Base-by-base conservation (phyloP, 805 yeast genomes). In the Myxozyma mucilagina region DNA sequence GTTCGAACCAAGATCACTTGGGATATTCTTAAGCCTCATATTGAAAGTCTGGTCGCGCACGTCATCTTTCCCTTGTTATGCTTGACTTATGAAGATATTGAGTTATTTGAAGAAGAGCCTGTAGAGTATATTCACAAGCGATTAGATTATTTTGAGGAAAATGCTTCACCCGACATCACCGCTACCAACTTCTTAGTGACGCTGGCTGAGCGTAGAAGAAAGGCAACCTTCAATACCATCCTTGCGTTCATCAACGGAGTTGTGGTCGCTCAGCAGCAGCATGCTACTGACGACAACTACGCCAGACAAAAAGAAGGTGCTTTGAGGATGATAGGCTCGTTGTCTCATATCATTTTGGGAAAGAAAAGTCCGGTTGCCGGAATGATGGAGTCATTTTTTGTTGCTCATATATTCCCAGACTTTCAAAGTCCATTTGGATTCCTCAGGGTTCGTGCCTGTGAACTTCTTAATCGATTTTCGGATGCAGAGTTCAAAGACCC, bases 51-150 rank as follows among this genome's bases (percentile, higher is more conserved):
- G 31, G 76, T 93, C 39, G 76, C 85, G 11, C 90, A 87, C 67
- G 84, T 93, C 57, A 80, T 93, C 9, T 87, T 82, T 74, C 96
- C 96, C 1, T 75, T 87, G 59, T 74, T 93, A 59, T 83, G 91
- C 66, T 88, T 94, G 1, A 79, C 82, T 7, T 86, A 85, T 56
- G 84, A 81, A 6, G 83, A 84, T 18, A 76, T 90, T 58, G 96
- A 89, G 66, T 74, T 83, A 4, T 92, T 89, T 75, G 96, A 90
- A 64, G 84, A 82, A 63, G 97, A 92, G 68, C 97, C 97, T 3
- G 87, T 84, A 58, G 97, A 91, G 71, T 94, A 90, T 72, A 84
- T 93, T 57, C 89, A 90, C 72, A 78, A 85, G 55, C 82, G 82
- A 56, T 80, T 90, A 68, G 90, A 86, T 72, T 50, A 66, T 34